These are phyloP conservation scores for Carex pumila DNA, from an alignment of 176 grass and related monocot genomes.

Conservation along the genomic window DNA sequence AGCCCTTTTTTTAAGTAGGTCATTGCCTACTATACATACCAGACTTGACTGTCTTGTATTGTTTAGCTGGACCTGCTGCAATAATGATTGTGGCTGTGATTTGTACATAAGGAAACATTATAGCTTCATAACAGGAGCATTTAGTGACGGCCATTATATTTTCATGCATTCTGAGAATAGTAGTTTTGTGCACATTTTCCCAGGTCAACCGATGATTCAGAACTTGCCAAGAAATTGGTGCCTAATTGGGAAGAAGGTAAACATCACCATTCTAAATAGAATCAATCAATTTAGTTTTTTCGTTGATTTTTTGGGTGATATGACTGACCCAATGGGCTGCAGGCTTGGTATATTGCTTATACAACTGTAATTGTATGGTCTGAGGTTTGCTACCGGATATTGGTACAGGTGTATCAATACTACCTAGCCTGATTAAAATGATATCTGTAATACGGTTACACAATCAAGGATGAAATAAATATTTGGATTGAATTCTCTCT, in stretches of 20 bases:
- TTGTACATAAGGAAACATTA: not conserved
- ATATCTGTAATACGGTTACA: not conserved
- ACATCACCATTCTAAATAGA: not conserved
- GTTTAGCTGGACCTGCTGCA: no score
- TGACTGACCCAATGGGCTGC: not conserved
- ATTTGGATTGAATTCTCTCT: no score
- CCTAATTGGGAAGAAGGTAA: conserved; percentile 87
- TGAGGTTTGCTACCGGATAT: not conserved
- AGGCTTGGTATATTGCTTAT: not conserved
- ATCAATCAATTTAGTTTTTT: not conserved
- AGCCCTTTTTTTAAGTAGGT: no score
- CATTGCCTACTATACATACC: no score
- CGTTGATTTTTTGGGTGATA: not conserved
- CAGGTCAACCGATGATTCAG: conserved; percentile 69
- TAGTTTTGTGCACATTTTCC: not conserved
- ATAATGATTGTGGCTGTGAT: not conserved
- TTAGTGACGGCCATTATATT: not conserved
- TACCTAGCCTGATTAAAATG: not conserved
- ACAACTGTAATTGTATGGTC: not conserved
- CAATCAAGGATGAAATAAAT: no score
- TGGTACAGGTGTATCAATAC: not conserved
- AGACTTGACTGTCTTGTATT: no score
- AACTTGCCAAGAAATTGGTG: conserved; percentile 63
- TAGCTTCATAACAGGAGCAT: not conserved
- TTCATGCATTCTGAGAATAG: not conserved